These are phyloP conservation scores for Vitis rotundifolia DNA, from an alignment of 164 flowering plant genomes.

Conservation along the genomic window DNA sequence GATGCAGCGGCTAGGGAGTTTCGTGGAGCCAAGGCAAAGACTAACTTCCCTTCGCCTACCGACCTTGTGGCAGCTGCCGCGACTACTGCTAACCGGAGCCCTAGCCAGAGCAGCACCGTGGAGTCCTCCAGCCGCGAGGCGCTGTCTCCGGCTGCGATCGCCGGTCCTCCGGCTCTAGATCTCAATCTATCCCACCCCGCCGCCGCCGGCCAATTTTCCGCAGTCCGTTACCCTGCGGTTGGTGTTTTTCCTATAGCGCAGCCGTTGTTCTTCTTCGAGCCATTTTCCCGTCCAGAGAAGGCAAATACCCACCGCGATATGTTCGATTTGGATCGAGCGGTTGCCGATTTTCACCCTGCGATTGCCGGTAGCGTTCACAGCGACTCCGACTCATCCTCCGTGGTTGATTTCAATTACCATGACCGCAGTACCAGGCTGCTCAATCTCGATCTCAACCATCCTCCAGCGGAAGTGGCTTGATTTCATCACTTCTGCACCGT, in stretches of 20 bases:
- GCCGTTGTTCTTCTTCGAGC: constrained; percentile 43
- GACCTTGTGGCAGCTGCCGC: not conserved
- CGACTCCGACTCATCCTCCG: constrained; percentile 44
- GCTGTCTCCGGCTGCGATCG: constrained; percentile 6
- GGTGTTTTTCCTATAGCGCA: constrained; percentile 15
- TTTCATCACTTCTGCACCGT: not conserved
- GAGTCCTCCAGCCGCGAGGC: constrained; percentile 50
- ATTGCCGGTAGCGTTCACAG: constrained; percentile 23
- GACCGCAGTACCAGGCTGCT: constrained; percentile 1
- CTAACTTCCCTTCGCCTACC: constrained; percentile 49
- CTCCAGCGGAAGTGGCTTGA: constrained; percentile 41
- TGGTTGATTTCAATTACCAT: constrained; percentile 25
- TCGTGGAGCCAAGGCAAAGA: constrained; percentile 69
- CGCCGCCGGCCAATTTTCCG: constrained; percentile 14
- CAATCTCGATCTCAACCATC: constrained; percentile 44
- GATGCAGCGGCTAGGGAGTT: constrained; percentile 71
- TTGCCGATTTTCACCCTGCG: not conserved
- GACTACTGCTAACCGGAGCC: constrained; percentile 31
- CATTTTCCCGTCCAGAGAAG: constrained; percentile 22
- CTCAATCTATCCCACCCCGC: constrained; percentile 28
- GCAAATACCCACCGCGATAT: not conserved
- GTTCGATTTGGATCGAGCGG: constrained; percentile 13
- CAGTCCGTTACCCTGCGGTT: constrained; percentile 20
- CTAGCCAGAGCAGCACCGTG: constrained; percentile 77
- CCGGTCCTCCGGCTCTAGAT: constrained; percentile 19